phyloP scores from a whole-genome alignment of 2,329 filamentous ascomycete species.

The Trichoderma sp. region DNA sequence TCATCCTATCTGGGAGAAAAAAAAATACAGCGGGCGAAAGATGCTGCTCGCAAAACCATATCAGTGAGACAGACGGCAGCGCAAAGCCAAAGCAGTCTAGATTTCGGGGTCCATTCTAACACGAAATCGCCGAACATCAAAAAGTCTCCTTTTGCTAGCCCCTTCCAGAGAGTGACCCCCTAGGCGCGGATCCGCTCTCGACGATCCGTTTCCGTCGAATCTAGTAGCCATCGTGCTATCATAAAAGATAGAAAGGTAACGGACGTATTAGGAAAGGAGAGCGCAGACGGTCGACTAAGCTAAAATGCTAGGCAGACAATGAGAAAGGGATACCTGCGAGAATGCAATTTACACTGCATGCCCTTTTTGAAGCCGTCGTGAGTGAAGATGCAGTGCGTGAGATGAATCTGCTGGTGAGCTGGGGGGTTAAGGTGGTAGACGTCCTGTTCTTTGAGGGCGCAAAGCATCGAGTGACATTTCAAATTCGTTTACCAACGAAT shows the following conservation, averaged over 20 bases:
- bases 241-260: not conserved
- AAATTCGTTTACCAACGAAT: not conserved
- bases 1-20: not conserved
- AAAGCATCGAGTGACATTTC: not conserved
- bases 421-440: not conserved
- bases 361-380: not conserved
- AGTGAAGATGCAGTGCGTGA: not conserved
- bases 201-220: slow-evolving; percentile 6
- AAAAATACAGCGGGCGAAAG: not conserved
- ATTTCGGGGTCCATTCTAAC: slow-evolving; percentile 12
- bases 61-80: not conserved
- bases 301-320: not conserved
- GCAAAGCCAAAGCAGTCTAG: not conserved
- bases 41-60: not conserved
- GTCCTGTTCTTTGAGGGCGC: not conserved
- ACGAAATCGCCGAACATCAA: not conserved
- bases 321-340: not conserved
- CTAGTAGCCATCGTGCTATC: not conserved
- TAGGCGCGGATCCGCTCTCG: not conserved
- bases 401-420: not conserved
- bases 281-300: not conserved
- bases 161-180: not conserved
- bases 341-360: not conserved
- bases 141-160: not conserved
- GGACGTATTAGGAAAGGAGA: not conserved